Base-by-base conservation (phyloP, 2,329 filamentous ascomycete genomes). In the Elsinoe fawcettii region DNA sequence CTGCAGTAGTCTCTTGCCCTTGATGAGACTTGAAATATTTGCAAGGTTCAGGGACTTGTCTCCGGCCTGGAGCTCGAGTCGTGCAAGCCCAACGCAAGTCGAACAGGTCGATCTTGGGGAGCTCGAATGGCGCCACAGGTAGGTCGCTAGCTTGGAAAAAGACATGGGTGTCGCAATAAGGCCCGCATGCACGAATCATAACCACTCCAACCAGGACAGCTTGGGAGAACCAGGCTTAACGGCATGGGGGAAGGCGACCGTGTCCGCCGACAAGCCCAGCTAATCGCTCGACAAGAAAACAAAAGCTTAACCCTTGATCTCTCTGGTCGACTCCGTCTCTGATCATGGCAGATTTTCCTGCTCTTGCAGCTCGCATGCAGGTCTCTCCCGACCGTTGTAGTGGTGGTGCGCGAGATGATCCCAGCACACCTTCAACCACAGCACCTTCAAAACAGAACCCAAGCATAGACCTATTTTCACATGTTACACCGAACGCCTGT, bases 91-190 rank as follows among this genome's bases (percentile, higher is more conserved):
- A 44, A 44, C 41, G 11, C 41, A 44, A 22, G 49, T 27, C 49
- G 23, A 53, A 9, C 41, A 44, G 8, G 49, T 27, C 49, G 23
- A 53, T 53, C 49, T 53, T 32, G 49, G 18, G 20, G 8, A 37
- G 30, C 49, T 16, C n/a, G 30, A 53, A 53, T 53, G 27, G 49
- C 49, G 49, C 49, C 23, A 53, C 32, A 32, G 30, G 16, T n/a
- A 25, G 14, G n/a, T 53, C 30, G 14, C 23, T 53, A 53, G 49
- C 49, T 16, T 8, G 12, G n/a, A 23, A 51, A 23, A 36, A 37
- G 49, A 36, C 49, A 27, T 32, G 49, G 30, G 49, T 53, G 49
- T 53, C 49, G 49, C 49, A 53, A 53, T 53, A 18, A 37, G 49
- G 49, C 30, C 30, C 30, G 49, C 49, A 53, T 53, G 32, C 49